Conservation (phyloP, 352 stramenopile species). For the Discostella stelligera region DNA sequence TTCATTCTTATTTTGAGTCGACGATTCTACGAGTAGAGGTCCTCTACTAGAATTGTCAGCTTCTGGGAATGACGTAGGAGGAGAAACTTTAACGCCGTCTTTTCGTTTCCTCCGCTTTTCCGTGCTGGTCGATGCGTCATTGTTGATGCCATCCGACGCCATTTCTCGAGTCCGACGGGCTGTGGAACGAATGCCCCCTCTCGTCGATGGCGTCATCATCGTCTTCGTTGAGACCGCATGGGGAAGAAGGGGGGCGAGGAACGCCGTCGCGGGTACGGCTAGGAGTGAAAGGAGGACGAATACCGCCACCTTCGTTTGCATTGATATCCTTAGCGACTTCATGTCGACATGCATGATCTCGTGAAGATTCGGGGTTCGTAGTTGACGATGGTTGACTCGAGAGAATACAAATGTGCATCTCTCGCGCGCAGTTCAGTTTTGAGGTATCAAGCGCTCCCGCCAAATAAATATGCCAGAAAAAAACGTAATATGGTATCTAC, state of each 20-base stretch:
- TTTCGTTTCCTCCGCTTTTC: constrained; percentile 41
- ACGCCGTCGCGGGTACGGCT: not conserved
- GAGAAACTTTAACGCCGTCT: constrained; percentile 30
- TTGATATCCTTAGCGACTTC: not conserved
- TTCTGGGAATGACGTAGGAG: not conserved
- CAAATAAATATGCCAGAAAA: too few species aligned
- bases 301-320: not conserved
- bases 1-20: not conserved
- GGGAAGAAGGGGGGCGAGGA: not conserved
- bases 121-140: constrained; percentile 2
- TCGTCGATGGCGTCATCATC: not conserved
- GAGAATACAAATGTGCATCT: not conserved
- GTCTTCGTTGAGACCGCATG: not conserved
- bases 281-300: constrained; percentile 1
- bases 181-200: not conserved
- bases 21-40: not conserved
- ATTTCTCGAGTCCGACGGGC: constrained; percentile 1
- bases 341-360: not conserved
- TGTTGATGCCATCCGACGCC: constrained; percentile 1
- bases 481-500: too few species aligned
- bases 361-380: too few species aligned
- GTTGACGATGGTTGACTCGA: too few species aligned
- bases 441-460: too few species aligned
- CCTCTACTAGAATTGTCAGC: not conserved
- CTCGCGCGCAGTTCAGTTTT: too few species aligned